Conservation (phyloP, 306 rosid species). For the Quercus glauca region DNA sequence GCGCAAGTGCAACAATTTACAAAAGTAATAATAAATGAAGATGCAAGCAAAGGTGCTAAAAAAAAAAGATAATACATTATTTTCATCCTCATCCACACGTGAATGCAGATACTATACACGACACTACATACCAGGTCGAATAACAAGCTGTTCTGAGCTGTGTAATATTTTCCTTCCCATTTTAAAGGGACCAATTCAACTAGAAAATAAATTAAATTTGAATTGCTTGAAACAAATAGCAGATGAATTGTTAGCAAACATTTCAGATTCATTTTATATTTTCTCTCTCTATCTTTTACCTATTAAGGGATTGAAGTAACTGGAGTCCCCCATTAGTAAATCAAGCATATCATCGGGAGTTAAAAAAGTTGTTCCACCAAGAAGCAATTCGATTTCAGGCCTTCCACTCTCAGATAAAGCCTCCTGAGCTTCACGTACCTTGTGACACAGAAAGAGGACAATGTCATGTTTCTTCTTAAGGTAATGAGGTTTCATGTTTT, state of each 20-base stretch:
- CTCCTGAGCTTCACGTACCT: slow-evolving; percentile 88
- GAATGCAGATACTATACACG: too few species aligned
- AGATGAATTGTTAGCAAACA: neutral
- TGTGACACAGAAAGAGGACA: slow-evolving; percentile 7
- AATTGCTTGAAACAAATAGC: neutral
- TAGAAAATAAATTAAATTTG: neutral
- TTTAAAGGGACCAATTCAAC: neutral
- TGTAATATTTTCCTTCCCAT: too few species aligned
- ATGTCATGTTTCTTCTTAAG: slow-evolving; percentile 19
- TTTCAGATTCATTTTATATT: slow-evolving; percentile 7
- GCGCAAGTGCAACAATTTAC: too few species aligned
- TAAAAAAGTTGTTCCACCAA: slow-evolving; percentile 87
- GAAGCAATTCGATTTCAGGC: slow-evolving; percentile 78
- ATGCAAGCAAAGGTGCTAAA: too few species aligned
- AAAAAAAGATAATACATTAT: too few species aligned
- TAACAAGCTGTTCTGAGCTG: too few species aligned
- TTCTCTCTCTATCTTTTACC: slow-evolving; percentile 1
- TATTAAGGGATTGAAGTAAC: slow-evolving; percentile 40
- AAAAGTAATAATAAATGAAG: too few species aligned
- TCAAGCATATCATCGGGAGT: slow-evolving; percentile 78
- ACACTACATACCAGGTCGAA: too few species aligned
- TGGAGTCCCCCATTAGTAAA: slow-evolving; percentile 59
- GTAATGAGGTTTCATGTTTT: slow-evolving; percentile 7
- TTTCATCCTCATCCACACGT: too few species aligned
- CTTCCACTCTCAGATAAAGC: slow-evolving; percentile 83